phyloP scores from a whole-genome alignment of 164 flowering plant species.

The Vitis cinerea region DNA sequence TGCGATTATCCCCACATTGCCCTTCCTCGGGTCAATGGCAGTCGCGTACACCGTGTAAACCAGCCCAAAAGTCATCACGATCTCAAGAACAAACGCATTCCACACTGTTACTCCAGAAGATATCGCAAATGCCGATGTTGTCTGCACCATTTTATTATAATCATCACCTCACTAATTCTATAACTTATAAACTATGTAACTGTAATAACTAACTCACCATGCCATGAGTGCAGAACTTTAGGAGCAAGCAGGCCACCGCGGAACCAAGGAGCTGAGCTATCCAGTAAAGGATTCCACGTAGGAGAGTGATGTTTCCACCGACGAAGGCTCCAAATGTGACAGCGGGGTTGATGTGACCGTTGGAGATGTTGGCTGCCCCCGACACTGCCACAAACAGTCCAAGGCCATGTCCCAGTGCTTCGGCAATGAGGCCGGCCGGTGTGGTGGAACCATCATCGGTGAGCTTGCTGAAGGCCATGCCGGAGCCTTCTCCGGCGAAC shows the following conservation, averaged over 20 bases:
- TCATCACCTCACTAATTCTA: neutral
- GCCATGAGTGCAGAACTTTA: conserved; percentile 36
- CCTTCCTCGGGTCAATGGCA: conserved; percentile 44
- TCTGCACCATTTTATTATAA: conserved; percentile 6
- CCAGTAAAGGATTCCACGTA: conserved; percentile 49
- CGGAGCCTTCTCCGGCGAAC: conserved; percentile 54
- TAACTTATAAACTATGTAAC: neutral
- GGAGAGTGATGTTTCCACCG: conserved; percentile 50
- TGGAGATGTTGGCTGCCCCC: conserved; percentile 52
- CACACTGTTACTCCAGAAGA: conserved; percentile 35
- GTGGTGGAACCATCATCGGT: conserved; percentile 25
- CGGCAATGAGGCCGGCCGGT: conserved; percentile 35
- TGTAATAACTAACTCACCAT: conserved; percentile 18
- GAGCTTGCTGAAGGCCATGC: conserved; percentile 48
- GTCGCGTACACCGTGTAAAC: conserved; percentile 38
- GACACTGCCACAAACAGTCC: conserved; percentile 53
- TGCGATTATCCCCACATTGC: conserved; percentile 45
- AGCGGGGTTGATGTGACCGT: conserved; percentile 63
- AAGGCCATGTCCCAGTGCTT: conserved; percentile 41
- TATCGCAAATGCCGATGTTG: conserved; percentile 29
- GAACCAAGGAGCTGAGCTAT: conserved; percentile 55
- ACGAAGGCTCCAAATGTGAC: conserved; percentile 55
- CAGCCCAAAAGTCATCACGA: conserved; percentile 51
- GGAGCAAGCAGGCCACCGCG: conserved; percentile 43
- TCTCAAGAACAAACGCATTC: conserved; percentile 37